These are phyloP conservation scores for Daucus carota DNA, from an alignment of 129 eudicot species.

Conservation along the genomic window DNA sequence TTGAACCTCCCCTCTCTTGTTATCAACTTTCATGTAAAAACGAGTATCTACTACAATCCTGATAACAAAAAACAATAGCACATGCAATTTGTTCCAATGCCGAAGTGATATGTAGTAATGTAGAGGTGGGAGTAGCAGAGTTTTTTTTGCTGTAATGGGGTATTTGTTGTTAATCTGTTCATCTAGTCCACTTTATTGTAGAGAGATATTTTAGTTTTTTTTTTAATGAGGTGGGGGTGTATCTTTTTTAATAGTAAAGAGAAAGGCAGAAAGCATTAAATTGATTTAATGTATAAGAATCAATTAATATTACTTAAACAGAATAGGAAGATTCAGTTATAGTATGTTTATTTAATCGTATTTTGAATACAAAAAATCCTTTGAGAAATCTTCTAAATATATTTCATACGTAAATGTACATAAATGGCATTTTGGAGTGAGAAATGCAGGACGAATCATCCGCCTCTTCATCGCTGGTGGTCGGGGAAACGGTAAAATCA, in stretches of 20 bases:
- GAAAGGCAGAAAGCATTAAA: too few species aligned
- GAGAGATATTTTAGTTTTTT: too few species aligned
- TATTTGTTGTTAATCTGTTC: not conserved
- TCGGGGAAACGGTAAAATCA: conserved; percentile 48
- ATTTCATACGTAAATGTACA: conserved; percentile 25
- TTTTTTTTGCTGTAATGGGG: not conserved
- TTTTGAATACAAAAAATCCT: not conserved
- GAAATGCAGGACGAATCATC: not conserved
- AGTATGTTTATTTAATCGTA: not conserved
- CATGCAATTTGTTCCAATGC: not conserved
- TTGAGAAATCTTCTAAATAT: not conserved
- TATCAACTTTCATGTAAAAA: too few species aligned
- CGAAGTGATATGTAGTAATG: not conserved
- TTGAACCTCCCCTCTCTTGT: not conserved
- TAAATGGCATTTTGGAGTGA: conserved; percentile 60
- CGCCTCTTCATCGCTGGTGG: conserved; percentile 20
- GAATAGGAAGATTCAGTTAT: not conserved
- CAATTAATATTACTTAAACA: not conserved
- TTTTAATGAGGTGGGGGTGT: not conserved
- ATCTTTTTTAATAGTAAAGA: not conserved
- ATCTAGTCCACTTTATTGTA: not conserved
- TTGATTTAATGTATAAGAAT: not conserved
- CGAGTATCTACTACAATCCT: not conserved
- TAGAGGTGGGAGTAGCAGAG: not conserved
- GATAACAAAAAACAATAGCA: not conserved